Evolutionary conservation across 345 rosid species (phyloP).

Genomic region (Salix exigua): DNA sequence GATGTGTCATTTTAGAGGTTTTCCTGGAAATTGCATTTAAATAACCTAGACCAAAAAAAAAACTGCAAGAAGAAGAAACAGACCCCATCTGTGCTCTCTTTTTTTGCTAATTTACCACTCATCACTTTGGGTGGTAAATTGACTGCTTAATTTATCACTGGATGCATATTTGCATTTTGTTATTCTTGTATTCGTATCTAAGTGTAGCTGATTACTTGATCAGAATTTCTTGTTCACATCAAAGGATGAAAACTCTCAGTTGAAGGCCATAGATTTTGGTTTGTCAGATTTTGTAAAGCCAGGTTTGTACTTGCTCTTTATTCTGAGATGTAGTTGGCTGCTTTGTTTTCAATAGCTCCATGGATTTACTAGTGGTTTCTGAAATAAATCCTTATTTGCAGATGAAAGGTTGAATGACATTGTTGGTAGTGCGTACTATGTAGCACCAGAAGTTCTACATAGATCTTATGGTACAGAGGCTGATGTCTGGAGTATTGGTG

Average conservation of each 20-base stretch:
- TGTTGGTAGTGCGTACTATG: slow-evolving; percentile 97
- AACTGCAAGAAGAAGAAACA: neutral
- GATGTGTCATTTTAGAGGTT: neutral
- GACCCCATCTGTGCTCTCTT: neutral
- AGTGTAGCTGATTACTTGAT: slow-evolving; percentile 32
- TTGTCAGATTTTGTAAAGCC: slow-evolving; percentile 95
- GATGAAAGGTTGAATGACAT: slow-evolving; percentile 97
- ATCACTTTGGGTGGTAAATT: neutral
- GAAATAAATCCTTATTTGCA: slow-evolving; percentile 30
- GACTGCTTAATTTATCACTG: neutral
- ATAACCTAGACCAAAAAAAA: neutral
- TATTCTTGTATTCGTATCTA: slow-evolving; percentile 14
- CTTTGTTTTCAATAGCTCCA: neutral
- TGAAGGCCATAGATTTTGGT: slow-evolving; percentile 96
- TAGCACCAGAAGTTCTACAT: slow-evolving; percentile 98
- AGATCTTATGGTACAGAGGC: slow-evolving; percentile 97
- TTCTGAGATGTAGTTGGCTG: neutral
- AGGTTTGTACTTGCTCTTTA: slow-evolving; percentile 38
- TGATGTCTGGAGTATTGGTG: slow-evolving; percentile 98
- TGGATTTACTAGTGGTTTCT: neutral
- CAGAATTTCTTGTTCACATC: slow-evolving; percentile 90
- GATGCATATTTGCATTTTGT: neutral
- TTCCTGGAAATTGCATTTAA: neutral
- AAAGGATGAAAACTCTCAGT: slow-evolving; percentile 76
- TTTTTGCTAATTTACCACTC: neutral